Conservation (phyloP, 179 eudicot species). For the Actinidia arguta region DNA sequence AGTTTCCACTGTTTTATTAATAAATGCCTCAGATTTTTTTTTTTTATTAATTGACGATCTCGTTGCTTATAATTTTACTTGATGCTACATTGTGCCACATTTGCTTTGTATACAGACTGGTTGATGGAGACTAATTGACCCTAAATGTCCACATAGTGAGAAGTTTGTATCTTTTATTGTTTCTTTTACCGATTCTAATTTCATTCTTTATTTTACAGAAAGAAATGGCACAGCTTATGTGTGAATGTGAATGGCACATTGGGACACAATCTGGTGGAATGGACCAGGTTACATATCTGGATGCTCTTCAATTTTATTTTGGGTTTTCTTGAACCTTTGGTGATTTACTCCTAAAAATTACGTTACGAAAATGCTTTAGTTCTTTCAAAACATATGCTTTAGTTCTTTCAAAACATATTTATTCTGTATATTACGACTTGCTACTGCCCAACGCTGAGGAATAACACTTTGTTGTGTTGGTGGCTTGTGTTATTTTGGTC, state of each 20-base stretch:
- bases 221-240: conserved; percentile 97
- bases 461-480: not conserved
- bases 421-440: not conserved
- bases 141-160: not conserved
- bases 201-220: conserved; percentile 53
- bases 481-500: conserved; percentile 1
- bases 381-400: no score
- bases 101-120: not conserved
- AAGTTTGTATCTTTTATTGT: not conserved
- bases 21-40: conserved; percentile 4
- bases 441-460: not conserved
- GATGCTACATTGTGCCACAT: not conserved
- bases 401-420: not conserved
- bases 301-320: not conserved
- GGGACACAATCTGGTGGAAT: conserved; percentile 99
- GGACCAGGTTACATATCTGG: conserved; percentile 74
- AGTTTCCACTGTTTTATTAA: not conserved
- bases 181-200: conserved; percentile 10
- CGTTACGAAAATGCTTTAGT: no score
- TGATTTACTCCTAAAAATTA: not conserved
- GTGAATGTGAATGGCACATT: conserved; percentile 93
- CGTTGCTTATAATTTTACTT: not conserved
- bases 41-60: no score
- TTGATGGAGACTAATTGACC: not conserved
- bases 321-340: not conserved